These are phyloP conservation scores for Cordyceps farinosa DNA, from an alignment of 2,329 filamentous ascomycete genomes.

Conservation along the genomic window DNA sequence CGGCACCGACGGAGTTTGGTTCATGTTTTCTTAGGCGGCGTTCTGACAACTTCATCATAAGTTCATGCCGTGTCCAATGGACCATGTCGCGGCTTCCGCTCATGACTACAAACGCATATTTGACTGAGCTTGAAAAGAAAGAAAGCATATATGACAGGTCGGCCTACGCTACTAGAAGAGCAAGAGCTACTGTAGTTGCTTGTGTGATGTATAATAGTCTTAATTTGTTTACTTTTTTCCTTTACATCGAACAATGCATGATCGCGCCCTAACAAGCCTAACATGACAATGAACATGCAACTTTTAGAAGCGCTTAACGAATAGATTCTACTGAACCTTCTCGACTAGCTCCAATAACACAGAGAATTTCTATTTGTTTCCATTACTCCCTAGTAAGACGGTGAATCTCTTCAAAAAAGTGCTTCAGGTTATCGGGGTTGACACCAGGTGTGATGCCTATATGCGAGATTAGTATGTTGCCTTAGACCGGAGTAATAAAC, in stretches of 20 bases:
- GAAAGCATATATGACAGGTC: not conserved
- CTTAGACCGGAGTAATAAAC: not conserved
- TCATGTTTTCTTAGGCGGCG: not conserved
- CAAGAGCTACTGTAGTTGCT: not conserved
- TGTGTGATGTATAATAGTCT: not conserved
- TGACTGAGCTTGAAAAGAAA: not conserved
- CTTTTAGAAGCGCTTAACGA: not conserved
- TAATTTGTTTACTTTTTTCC: not conserved
- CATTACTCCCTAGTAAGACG: slow-evolving; percentile 51
- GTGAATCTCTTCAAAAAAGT: slow-evolving; percentile 92
- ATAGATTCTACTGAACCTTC: not conserved
- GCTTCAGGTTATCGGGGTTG: slow-evolving; percentile 86
- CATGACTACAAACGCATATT: not conserved
- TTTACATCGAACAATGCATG: not conserved
- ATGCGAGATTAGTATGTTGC: slow-evolving; percentile 11
- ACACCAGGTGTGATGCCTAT: slow-evolving; percentile 90
- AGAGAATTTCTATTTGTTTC: not conserved
- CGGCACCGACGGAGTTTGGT: not conserved
- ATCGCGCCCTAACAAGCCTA: not conserved
- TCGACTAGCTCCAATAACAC: not conserved
- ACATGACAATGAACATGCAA: not conserved
- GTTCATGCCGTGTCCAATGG: not conserved
- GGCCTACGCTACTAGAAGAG: not conserved
- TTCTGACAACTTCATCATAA: not conserved
- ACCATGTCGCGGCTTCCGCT: not conserved